Conservation (phyloP, 2,329 filamentous ascomycete genomes). For the Gaeumannomyces sp. region DNA sequence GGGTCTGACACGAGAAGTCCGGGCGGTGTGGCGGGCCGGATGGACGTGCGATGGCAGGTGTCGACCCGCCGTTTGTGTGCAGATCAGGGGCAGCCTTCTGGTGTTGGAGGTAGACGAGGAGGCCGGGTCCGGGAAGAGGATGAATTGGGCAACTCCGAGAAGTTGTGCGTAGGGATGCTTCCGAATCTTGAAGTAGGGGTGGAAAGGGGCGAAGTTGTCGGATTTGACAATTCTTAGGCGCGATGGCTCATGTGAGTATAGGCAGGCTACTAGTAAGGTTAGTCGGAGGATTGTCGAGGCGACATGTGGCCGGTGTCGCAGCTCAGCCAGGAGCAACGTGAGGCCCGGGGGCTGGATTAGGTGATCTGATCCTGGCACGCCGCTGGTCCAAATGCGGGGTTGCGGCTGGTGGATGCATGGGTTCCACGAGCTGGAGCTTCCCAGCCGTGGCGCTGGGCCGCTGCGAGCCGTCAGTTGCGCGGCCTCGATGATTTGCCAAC, state of each 20-base stretch:
- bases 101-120: neutral
- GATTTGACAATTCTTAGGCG: too few species aligned
- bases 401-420: too few species aligned
- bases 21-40: slow-evolving; percentile 1
- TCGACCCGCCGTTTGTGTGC: neutral
- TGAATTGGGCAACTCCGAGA: neutral
- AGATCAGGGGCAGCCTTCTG: neutral
- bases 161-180: neutral
- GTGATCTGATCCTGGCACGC: neutral
- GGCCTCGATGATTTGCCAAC: neutral
- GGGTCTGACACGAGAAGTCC: neutral
- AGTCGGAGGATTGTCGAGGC: neutral
- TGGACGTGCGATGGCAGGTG: neutral
- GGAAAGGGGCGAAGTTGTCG: too few species aligned
- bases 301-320: neutral
- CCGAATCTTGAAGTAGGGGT: neutral
- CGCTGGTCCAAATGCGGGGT: neutral
- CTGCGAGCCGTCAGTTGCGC: neutral
- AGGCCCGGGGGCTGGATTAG: neutral
- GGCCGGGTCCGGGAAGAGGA: neutral
- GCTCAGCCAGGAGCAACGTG: too few species aligned
- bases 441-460: neutral
- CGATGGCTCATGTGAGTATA: too few species aligned
- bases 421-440: neutral
- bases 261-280: too few species aligned